phyloP scores from a whole-genome alignment of 805 yeast species.

The Sugiyamaella lignohabitans region DNA sequence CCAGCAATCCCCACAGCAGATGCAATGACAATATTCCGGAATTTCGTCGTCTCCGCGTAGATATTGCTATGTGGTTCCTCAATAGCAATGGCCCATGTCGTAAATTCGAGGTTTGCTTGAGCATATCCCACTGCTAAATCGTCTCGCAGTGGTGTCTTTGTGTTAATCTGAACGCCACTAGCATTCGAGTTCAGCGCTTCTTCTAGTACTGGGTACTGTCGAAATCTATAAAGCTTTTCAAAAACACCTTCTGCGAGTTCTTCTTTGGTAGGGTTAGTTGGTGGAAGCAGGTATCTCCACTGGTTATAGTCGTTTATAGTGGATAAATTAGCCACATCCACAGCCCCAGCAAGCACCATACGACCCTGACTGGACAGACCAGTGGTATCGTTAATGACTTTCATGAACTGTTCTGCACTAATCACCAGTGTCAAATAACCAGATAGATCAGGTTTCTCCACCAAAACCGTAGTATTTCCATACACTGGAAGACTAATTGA shows the following conservation, averaged over 20 bases:
- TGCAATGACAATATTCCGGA: constrained; percentile 67
- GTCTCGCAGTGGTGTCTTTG: no score
- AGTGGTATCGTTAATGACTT: constrained; percentile 35
- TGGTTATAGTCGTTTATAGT: constrained; percentile 25
- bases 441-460: constrained; percentile 29
- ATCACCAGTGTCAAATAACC: constrained; percentile 65
- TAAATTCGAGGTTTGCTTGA: constrained; percentile 37
- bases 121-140: constrained; percentile 59
- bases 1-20: constrained; percentile 58
- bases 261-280: no score
- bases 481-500: constrained; percentile 75
- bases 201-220: constrained; percentile 21
- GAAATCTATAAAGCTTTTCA: constrained; percentile 18
- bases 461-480: constrained; percentile 62
- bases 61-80: constrained; percentile 56
- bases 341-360: constrained; percentile 12
- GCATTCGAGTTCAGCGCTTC: no score
- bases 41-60: constrained; percentile 52
- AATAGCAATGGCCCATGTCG: constrained; percentile 64
- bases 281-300: constrained; percentile 66
- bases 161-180: no score
- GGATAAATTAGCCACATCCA: constrained; percentile 2
- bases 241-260: no score
- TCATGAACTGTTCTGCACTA: constrained; percentile 39
- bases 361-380: constrained; percentile 12